These are phyloP conservation scores for Wickerhamiella pararugosa DNA, from an alignment of 1,139 yeast species.

Conservation along the genomic window DNA sequence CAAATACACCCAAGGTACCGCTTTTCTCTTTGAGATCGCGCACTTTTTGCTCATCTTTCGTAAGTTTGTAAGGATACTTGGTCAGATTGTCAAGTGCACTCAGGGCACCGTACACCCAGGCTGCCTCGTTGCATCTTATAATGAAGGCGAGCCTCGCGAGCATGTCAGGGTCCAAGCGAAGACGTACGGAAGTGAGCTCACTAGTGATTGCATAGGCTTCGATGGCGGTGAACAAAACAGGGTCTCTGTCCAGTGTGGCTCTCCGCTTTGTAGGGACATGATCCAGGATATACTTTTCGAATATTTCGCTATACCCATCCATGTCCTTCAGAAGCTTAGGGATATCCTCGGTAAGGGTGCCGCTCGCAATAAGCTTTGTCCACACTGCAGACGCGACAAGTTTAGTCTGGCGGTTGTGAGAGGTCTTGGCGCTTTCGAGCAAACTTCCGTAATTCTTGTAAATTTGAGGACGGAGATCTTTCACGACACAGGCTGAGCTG, in stretches of 20 bases:
- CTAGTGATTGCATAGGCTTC: slow-evolving; percentile 29
- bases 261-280: slow-evolving; percentile 7
- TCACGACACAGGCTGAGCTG: slow-evolving; percentile 24
- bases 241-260: slow-evolving; percentile 3
- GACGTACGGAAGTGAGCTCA: slow-evolving; percentile 20
- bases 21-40: slow-evolving; percentile 23
- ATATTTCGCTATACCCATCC: slow-evolving; percentile 19
- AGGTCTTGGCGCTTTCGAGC: slow-evolving; percentile 18
- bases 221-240: slow-evolving; percentile 16
- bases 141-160: slow-evolving; percentile 13
- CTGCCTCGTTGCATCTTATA: slow-evolving; percentile 5
- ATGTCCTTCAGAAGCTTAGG: slow-evolving; percentile 14
- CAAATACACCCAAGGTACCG: slow-evolving; percentile 11
- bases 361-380: slow-evolving; percentile 23
- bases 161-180: slow-evolving; percentile 15
- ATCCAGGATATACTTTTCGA: slow-evolving; percentile 19
- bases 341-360: slow-evolving; percentile 14
- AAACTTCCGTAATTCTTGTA: slow-evolving; percentile 18
- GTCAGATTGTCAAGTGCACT: slow-evolving; percentile 22
- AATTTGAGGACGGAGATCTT: slow-evolving; percentile 21
- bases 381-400: slow-evolving; percentile 25
- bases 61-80: slow-evolving; percentile 21
- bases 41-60: slow-evolving; percentile 22
- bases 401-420: slow-evolving; percentile 16
- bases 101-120: slow-evolving; percentile 21